Percentiles rank a stretch among this genome's conserved stretches.
Conservation (phyloP, 2,329 filamentous ascomycete species). For the Cladosporium cucumerinum region DNA sequence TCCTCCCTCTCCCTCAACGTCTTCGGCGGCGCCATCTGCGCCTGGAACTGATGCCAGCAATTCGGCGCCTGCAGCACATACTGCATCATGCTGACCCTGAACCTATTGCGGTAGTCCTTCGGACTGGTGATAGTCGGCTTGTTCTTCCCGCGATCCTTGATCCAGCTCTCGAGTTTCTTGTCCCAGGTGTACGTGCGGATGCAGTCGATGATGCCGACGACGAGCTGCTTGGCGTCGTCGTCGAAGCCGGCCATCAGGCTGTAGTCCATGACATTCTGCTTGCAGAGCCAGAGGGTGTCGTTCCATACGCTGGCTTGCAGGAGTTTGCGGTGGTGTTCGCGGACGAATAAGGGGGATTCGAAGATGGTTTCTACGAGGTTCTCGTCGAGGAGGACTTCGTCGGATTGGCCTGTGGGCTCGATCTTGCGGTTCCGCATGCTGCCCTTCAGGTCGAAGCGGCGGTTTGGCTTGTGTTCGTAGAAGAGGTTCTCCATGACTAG, state of each 20-base stretch:
- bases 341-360: slow-evolving; percentile 88
- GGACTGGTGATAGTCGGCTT: slow-evolving; percentile 94
- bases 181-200: slow-evolving; percentile 99
- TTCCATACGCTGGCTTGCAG: slow-evolving; percentile 93
- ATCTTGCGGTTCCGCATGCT: slow-evolving; percentile 99
- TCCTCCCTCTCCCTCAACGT: slow-evolving; percentile 28
- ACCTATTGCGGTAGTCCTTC: slow-evolving; percentile 94
- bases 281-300: slow-evolving; percentile 89
- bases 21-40: slow-evolving; percentile 33
- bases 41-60: slow-evolving; percentile 68
- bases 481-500: slow-evolving; percentile 97
- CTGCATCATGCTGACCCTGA: slow-evolving; percentile 93
- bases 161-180: slow-evolving; percentile 99
- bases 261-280: slow-evolving; percentile 99
- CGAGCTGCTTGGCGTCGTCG: slow-evolving; percentile 81
- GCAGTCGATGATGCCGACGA: slow-evolving; percentile 97
- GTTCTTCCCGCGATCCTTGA: slow-evolving; percentile 89
- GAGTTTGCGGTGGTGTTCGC: slow-evolving; percentile 94
- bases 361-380: slow-evolving; percentile 99
- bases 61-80: slow-evolving; percentile 74
- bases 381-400: slow-evolving; percentile 94
- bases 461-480: slow-evolving; percentile 85
- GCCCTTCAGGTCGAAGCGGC: slow-evolving; percentile 84
- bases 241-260: slow-evolving; percentile 98
- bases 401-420: slow-evolving; percentile 88